A percentile compares a stretch with the other conserved stretches of the same genome.
Evolutionary conservation across 2,329 filamentous ascomycete species (phyloP).

Genomic region (Calonectria hawksworthii): DNA sequence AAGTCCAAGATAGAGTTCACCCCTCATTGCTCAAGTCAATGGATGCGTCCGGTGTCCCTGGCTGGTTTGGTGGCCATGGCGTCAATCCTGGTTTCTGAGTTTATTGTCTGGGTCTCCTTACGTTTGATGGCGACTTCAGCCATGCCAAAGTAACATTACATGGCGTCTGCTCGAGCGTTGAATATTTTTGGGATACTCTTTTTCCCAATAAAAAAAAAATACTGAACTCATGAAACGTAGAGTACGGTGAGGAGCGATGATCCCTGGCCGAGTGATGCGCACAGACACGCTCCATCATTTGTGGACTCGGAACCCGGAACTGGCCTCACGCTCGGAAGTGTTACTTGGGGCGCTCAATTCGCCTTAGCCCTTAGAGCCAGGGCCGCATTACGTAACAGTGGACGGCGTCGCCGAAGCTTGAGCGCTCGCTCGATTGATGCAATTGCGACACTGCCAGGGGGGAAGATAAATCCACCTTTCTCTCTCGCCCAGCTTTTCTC

Average conservation of each 20-base stretch:
- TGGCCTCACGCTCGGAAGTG: too few species aligned
- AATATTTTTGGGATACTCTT: not conserved
- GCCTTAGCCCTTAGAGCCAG: not conserved
- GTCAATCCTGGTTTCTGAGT: not conserved
- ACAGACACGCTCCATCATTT: not conserved
- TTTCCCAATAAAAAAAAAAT: not conserved
- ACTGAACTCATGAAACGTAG: too few species aligned
- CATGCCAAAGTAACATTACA: too few species aligned
- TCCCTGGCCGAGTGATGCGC: not conserved
- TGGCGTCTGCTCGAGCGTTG: not conserved
- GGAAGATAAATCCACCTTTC: not conserved
- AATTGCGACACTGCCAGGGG: not conserved
- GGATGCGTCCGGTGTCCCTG: too few species aligned
- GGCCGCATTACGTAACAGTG: not conserved
- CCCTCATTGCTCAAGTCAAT: too few species aligned
- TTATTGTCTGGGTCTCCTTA: too few species aligned
- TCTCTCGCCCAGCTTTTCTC: not conserved
- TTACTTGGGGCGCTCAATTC: not conserved
- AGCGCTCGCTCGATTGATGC: not conserved
- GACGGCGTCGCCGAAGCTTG: not conserved
- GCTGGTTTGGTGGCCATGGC: too few species aligned
- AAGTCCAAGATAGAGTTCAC: too few species aligned
- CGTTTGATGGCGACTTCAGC: too few species aligned
- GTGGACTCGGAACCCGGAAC: not conserved
- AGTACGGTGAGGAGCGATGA: too few species aligned